phyloP scores from a whole-genome alignment of 495 filamentous ascomycete species.

The Apodospora peruviana region DNA sequence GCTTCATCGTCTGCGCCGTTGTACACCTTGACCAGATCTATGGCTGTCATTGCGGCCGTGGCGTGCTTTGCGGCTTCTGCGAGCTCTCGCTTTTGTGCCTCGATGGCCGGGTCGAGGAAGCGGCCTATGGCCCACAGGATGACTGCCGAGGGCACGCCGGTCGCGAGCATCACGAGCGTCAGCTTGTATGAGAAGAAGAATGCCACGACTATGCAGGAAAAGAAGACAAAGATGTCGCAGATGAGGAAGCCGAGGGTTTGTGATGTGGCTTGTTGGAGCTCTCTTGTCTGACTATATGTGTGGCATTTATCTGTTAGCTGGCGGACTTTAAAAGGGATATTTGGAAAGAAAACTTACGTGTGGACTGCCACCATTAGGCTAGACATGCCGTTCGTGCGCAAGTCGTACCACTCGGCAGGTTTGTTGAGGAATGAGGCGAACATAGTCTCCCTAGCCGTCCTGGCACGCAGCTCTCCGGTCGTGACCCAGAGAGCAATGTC shows the following conservation, averaged over 20 bases:
- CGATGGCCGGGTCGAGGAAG: conserved; percentile 59
- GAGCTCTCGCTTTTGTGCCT: conserved; percentile 63
- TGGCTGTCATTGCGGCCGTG: conserved; percentile 61
- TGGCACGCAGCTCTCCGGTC: conserved; percentile 78
- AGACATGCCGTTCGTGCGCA: conserved; percentile 61
- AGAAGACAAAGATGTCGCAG: conserved; percentile 53
- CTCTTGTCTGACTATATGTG: conserved; percentile 62
- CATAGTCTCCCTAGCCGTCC: conserved; percentile 53
- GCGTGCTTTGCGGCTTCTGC: conserved; percentile 65
- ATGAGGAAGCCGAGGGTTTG: conserved; percentile 68
- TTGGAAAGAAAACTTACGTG: conserved; percentile 50
- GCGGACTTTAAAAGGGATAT: neutral
- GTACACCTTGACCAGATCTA: conserved; percentile 84
- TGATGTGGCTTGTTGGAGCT: conserved; percentile 75
- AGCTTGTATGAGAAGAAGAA: conserved; percentile 79
- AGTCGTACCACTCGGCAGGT: conserved; percentile 81
- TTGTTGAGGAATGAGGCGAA: conserved; percentile 65
- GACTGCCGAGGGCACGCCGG: conserved; percentile 61
- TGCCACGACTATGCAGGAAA: conserved; percentile 62
- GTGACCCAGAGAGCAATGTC: conserved; percentile 65
- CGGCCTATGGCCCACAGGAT: conserved; percentile 54
- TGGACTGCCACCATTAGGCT: conserved; percentile 66
- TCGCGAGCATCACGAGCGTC: conserved; percentile 73
- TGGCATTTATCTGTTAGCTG: neutral
- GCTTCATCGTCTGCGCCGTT: conserved; percentile 71